Evolutionary conservation across 2,329 filamentous ascomycete species (phyloP), one percentile per base, ranked within the genome.

Genomic region (Diaporthe destruens): DNA sequence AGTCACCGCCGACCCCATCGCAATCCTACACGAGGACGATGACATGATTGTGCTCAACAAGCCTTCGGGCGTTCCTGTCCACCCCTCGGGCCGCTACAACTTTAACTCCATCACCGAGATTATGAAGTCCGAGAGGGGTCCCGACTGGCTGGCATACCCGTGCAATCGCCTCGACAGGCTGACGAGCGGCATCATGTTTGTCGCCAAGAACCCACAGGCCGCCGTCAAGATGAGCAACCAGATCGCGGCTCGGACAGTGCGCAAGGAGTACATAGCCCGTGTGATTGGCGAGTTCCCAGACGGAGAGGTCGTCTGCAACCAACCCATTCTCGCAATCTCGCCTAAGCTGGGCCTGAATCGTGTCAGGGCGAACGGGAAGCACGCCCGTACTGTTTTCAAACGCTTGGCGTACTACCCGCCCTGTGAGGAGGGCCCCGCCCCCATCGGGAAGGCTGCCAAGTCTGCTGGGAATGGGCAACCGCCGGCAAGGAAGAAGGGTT

Each of bases 41-140:
- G 93, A 95, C 76, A 92, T 99, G 86, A 93, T 99, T 73, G 95
- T 98, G 74, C 97, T 99, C 81, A 95, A 98, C 84, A 99, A 99
- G 82, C 96, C 96, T 0, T 93, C 96, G 0, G 96, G 96, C 8
- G 92, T 99, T 53, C 96, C 96, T 0, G 96, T 99, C 0, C 96
- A 99, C 81, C 94, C 96, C 7, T 96, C 96, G 0, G 96, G 96
- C 7, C 91, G 96, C 63, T 99, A 99, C 85, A 95, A 96, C 81
- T 97, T 93, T 86, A 99, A 99, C 84, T 96, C 94, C 0, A 89
- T 99, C 57, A 89, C 97, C 51, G 95, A 98, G 85, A 98, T 99
- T 76, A 92, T 99, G 89, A 92, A 93, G 77, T 90, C 93, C 2
- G 93, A 98, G 79, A 85, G 90, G 49, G 86, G 87, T 0, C 81